Evolutionary conservation across 2,329 filamentous ascomycete species (phyloP).

Genomic region (Fusarium abutilonis): DNA sequence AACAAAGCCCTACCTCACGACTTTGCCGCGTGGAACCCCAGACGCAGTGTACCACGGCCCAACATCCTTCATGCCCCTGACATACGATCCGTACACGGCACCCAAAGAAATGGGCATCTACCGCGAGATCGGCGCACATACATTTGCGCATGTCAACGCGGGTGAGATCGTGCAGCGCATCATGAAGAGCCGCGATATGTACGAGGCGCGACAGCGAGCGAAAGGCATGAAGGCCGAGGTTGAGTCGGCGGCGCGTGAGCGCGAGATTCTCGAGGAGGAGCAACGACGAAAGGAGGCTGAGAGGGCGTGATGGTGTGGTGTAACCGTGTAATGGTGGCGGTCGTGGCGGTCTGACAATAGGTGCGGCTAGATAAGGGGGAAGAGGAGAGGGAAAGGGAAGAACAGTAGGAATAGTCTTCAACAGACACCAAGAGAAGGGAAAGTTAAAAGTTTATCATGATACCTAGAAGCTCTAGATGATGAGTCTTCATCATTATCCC

Average conservation of each 20-base stretch:
- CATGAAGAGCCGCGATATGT: slow-evolving; percentile 83
- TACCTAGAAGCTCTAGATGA: slow-evolving; percentile 16
- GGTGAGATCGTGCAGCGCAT: slow-evolving; percentile 92
- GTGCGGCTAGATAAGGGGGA: slow-evolving; percentile 3
- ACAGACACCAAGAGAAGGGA: slow-evolving; percentile 33
- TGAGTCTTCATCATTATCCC: neutral
- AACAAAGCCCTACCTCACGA: slow-evolving; percentile 78
- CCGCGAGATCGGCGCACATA: slow-evolving; percentile 77
- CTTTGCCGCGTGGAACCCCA: slow-evolving; percentile 78
- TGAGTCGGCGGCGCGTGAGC: slow-evolving; percentile 72
- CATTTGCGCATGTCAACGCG: slow-evolving; percentile 88
- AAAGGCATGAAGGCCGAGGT: slow-evolving; percentile 87
- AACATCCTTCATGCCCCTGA: slow-evolving; percentile 85
- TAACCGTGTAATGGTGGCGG: slow-evolving; percentile 17
- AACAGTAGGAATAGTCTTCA: slow-evolving; percentile 34
- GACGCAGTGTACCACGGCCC: slow-evolving; percentile 94
- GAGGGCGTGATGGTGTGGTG: slow-evolving; percentile 35
- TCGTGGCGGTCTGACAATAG: slow-evolving; percentile 16
- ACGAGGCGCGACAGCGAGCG: slow-evolving; percentile 88
- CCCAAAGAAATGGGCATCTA: slow-evolving; percentile 88
- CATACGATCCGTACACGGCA: slow-evolving; percentile 82
- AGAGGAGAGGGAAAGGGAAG: no score
- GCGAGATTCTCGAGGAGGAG: slow-evolving; percentile 71
- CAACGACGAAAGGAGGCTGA: slow-evolving; percentile 61
- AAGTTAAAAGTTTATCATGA: slow-evolving; percentile 35